Evolutionary conservation across 805 yeast species (phyloP), one percentile per base, ranked within the genome.

Genomic region (Saccharomyces jurei): DNA sequence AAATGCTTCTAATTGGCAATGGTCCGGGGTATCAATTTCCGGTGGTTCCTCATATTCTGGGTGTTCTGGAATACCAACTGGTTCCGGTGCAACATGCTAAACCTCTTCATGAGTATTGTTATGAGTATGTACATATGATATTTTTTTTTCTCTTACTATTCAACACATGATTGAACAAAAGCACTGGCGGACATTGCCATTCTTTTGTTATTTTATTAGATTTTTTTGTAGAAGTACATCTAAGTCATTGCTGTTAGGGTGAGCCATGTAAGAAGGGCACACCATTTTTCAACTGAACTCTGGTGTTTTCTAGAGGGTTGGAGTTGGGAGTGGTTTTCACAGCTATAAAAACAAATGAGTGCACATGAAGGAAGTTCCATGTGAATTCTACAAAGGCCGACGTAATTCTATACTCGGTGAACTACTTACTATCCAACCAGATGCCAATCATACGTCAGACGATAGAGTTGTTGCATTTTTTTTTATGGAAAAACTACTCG

Each of bases 361-460:
- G 69, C 21, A 68, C 72, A 2, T 58, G 71, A 50, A 65, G 67
- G 48, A 63, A 60, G 46, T 51, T 63, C 10, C 61, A 67, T 28
- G 61, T 62, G 28, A 71, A 69, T 53, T 52, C 68, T 53, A 67
- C 68, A 11, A 60, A 63, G 47, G 73, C 73, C 26, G 74, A 70
- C 54, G 64, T 57, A 1, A 62, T 63, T 26, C 66, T 69, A 50
- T 63, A 69, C 70, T 57, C 69, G 29, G 71, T 63, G 2, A 64
- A 70, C 5, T 57, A 62, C 21, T n/a, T 61, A 62, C 54, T 73
- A 70, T 58, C 71, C 66, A 22, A 73, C 67, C 8, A 59, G 68
- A n/a, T 47, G 64, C 69, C 2, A 70, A 70, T 46, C 29, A 31
- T n/a, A 67, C 71, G 14, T 60, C 62, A 55, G 62, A 65, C 53